phyloP scores from a whole-genome alignment of 495 filamentous ascomycete genomes.

The Evernia prunastri region DNA sequence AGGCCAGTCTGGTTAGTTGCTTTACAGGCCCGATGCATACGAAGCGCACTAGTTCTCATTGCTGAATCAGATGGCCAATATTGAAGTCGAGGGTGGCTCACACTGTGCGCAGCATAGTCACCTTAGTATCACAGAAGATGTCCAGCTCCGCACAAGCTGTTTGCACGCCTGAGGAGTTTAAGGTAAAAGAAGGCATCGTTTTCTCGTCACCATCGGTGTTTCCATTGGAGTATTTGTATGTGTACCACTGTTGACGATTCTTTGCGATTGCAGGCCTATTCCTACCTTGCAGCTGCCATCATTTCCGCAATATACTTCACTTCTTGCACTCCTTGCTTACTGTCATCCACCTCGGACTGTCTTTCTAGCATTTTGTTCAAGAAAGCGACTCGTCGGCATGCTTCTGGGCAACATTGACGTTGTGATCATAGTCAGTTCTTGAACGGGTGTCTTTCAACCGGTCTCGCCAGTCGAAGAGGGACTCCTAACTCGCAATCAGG shows the following conservation, averaged over 20 bases:
- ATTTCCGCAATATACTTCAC: conserved; percentile 26
- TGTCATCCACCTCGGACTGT: conserved; percentile 25
- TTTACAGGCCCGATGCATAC: conserved; percentile 41
- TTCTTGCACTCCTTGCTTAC: conserved; percentile 23
- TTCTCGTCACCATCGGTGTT: not conserved
- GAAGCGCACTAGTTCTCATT: conserved; percentile 42
- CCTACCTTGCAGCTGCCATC: conserved; percentile 31
- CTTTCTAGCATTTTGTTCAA: conserved; percentile 28
- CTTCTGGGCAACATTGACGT: conserved; percentile 30
- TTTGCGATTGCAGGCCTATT: conserved; percentile 32
- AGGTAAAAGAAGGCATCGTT: not conserved
- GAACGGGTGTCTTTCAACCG: conserved; percentile 22
- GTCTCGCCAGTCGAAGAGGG: conserved; percentile 10
- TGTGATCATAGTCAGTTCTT: conserved; percentile 22
- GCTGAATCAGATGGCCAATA: conserved; percentile 36
- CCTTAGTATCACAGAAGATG: conserved; percentile 28
- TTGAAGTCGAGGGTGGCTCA: conserved; percentile 39
- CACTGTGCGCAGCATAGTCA: conserved; percentile 41
- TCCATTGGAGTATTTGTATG: conserved; percentile 25
- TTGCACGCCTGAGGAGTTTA: conserved; percentile 26
- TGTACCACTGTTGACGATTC: conserved; percentile 32
- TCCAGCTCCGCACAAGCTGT: conserved; percentile 23
- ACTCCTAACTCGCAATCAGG: conserved; percentile 22
- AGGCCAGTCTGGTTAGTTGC: too few species aligned
- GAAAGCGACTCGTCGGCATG: conserved; percentile 27